These are phyloP conservation scores for Kwoniella dendrophila DNA, from an alignment of 768 basidiomycete species.

Conservation along the genomic window DNA sequence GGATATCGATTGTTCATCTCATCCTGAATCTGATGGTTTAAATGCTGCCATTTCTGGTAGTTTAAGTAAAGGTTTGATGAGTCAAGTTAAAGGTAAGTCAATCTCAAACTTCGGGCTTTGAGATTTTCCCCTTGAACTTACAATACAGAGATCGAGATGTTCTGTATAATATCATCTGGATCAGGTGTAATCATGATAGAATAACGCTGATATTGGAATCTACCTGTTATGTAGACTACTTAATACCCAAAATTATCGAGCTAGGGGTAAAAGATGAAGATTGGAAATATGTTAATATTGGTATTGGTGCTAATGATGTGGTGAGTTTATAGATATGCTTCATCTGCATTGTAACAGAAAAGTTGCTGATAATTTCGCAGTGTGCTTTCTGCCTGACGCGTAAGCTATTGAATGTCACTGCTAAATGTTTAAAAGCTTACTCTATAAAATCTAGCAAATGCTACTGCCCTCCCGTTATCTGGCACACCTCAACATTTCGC, in stretches of 20 bases:
- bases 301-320: conserved; percentile 53
- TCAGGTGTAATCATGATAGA: too few relatives aligned
- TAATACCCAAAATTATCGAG: conserved; percentile 36
- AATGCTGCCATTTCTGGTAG: conserved; percentile 50
- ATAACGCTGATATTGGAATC: not conserved
- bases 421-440: not conserved
- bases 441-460: conserved; percentile 29
- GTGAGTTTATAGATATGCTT: conserved; percentile 28
- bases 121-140: not conserved
- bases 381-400: conserved; percentile 52
- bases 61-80: conserved; percentile 26
- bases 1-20: conserved; percentile 5
- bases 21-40: conserved; percentile 39
- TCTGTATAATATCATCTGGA: too few relatives aligned
- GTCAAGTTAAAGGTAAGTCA: conserved; percentile 45
- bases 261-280: conserved; percentile 31
- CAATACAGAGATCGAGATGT: too few relatives aligned
- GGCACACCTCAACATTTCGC: conserved; percentile 46
- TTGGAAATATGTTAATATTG: conserved; percentile 52
- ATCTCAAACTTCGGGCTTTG: not conserved
- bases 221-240: conserved; percentile 31
- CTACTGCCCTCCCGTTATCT: conserved; percentile 20
- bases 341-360: not conserved
- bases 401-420: conserved; percentile 11
- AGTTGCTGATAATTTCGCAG: conserved; percentile 18